phyloP scores from a whole-genome alignment of 108 stramenopile species.

The Craspedostauros australis region DNA sequence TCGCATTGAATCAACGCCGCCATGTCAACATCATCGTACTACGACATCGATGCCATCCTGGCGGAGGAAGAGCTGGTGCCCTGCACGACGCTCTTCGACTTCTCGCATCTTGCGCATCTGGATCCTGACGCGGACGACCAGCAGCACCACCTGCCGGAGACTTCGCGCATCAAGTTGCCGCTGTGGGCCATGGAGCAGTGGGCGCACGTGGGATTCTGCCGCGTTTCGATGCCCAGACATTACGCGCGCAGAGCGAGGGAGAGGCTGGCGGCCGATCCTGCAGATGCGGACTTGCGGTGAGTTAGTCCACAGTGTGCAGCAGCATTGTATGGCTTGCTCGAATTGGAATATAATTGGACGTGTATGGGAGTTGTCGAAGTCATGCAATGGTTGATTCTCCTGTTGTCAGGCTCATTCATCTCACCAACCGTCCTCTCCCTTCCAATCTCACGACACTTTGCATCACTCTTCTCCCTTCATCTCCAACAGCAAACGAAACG shows the following conservation, averaged over 20 bases:
- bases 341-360: neutral
- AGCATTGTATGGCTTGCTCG: neutral
- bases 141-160: slow-evolving; percentile 37
- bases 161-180: slow-evolving; percentile 62
- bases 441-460: neutral
- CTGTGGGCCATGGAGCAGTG: slow-evolving; percentile 76
- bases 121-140: slow-evolving; percentile 57
- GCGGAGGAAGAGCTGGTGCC: slow-evolving; percentile 93
- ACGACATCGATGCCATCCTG: slow-evolving; percentile 89
- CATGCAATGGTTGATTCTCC: neutral
- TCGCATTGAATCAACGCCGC: neutral
- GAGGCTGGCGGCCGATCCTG: slow-evolving; percentile 63
- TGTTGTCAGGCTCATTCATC: neutral
- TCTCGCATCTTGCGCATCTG: slow-evolving; percentile 73
- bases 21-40: slow-evolving; percentile 49
- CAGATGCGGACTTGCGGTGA: slow-evolving; percentile 56
- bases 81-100: slow-evolving; percentile 73
- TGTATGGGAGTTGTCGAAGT: neutral
- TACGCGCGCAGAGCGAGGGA: slow-evolving; percentile 64
- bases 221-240: slow-evolving; percentile 50
- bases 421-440: neutral
- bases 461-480: neutral
- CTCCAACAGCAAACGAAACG: slow-evolving; percentile 48
- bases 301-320: slow-evolving; percentile 9
- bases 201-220: slow-evolving; percentile 64